Conservation (phyloP, 352 stramenopile species). For the Phytophthora ramorum region DNA sequence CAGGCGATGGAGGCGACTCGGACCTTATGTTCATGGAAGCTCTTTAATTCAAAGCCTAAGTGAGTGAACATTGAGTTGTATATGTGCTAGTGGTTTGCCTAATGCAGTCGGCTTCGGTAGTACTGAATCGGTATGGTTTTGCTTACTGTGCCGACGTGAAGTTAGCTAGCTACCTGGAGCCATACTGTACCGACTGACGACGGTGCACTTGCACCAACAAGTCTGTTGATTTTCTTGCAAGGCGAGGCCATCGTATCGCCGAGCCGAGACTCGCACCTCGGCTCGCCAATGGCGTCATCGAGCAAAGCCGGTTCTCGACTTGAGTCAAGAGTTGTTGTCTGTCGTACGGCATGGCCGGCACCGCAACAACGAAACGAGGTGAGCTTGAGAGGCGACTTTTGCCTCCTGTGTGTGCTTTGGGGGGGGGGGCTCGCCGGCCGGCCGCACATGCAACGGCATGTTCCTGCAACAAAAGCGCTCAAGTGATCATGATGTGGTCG, state of each 20-base stretch:
- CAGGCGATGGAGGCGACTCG: slow-evolving; percentile 51
- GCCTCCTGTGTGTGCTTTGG: too few relatives aligned
- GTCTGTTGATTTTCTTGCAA: slow-evolving; percentile 16
- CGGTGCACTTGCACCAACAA: neutral
- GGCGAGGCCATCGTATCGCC: slow-evolving; percentile 5
- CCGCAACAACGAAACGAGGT: slow-evolving; percentile 3
- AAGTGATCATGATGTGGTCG: too few relatives aligned
- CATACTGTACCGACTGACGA: neutral
- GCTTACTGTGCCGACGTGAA: neutral
- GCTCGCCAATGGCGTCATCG: slow-evolving; percentile 11
- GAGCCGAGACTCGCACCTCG: neutral
- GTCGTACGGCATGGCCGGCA: slow-evolving; percentile 4
- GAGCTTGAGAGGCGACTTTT: neutral
- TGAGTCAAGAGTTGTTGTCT: slow-evolving; percentile 12
- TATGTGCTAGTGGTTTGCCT: slow-evolving; percentile 24
- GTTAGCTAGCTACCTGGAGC: too few relatives aligned
- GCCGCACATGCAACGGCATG: too few relatives aligned
- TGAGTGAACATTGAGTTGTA: slow-evolving; percentile 6
- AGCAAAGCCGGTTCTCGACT: slow-evolving; percentile 25
- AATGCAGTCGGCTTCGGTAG: too few relatives aligned
- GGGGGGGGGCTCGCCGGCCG: too few relatives aligned
- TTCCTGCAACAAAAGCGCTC: neutral
- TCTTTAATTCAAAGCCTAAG: slow-evolving; percentile 40
- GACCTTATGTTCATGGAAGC: slow-evolving; percentile 85
- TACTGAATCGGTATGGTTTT: too few relatives aligned